A percentile compares a stretch with the other conserved stretches of the same genome.
These are phyloP conservation scores for Sextonia rubra DNA, from an alignment of 164 flowering plant genomes.

Conservation along the genomic window DNA sequence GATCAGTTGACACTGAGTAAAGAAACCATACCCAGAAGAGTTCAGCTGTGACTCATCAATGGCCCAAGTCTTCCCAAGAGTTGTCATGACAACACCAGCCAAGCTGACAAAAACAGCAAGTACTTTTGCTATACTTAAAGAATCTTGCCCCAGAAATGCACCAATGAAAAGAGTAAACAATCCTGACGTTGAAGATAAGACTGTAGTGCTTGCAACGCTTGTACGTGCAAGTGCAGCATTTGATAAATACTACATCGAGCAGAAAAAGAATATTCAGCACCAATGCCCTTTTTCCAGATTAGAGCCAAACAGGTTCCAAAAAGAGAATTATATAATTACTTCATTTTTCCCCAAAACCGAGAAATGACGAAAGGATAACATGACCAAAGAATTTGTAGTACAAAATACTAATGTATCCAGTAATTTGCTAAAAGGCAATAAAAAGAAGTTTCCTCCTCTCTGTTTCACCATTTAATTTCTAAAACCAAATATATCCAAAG, in stretches of 20 bases:
- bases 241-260: conserved; percentile 70
- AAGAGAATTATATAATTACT: not conserved
- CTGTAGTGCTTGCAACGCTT: conserved; percentile 97
- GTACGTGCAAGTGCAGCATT: conserved; percentile 97
- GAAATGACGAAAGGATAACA: too few species aligned
- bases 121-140: conserved; percentile 69
- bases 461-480: not conserved
- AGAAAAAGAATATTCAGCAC: not conserved
- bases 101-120: conserved; percentile 92
- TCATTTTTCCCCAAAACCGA: too few species aligned
- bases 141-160: conserved; percentile 82
- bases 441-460: not conserved
- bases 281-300: not conserved
- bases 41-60: conserved; percentile 62
- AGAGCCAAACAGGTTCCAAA: not conserved
- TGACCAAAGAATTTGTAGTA: too few species aligned
- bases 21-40: conserved; percentile 47
- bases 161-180: conserved; percentile 94
- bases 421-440: not conserved
- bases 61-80: conserved; percentile 98
- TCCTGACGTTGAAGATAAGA: conserved; percentile 92
- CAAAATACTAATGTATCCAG: not conserved
- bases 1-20: not conserved
- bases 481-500: not conserved
- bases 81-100: conserved; percentile 96